Percentiles rank a stretch among this genome's conserved stretches.
Conservation (phyloP, 1,284 basidiomycete species). For the Ceratobasidium sp. region DNA sequence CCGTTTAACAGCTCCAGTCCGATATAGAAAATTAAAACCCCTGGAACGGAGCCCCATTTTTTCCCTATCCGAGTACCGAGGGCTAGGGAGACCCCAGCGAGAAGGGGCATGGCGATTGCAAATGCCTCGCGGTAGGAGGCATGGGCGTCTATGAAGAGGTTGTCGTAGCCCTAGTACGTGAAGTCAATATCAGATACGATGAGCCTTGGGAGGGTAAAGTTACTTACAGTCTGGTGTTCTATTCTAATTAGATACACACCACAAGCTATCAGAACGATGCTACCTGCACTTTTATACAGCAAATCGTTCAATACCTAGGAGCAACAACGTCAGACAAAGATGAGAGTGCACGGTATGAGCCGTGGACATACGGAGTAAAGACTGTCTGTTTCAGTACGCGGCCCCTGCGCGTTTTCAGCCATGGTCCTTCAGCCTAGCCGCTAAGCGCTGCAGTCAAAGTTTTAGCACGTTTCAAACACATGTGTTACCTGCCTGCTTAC, state of each 20-base stretch:
- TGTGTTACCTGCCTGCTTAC: no score
- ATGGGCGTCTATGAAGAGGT: neutral
- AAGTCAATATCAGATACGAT: neutral
- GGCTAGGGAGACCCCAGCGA: neutral
- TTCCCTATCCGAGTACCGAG: slow-evolving; percentile 4
- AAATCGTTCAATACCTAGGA: neutral
- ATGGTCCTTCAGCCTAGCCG: neutral
- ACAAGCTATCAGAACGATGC: neutral
- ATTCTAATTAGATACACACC: slow-evolving; percentile 14
- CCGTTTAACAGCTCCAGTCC: neutral
- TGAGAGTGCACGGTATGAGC: no score
- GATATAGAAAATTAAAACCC: neutral
- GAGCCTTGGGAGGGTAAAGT: neutral
- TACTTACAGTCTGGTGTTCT: slow-evolving; percentile 3
- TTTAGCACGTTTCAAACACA: slow-evolving; percentile 13
- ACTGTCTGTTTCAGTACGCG: neutral
- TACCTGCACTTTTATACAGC: neutral
- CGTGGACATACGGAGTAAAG: neutral
- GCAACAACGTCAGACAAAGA: no score
- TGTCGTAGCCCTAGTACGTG: slow-evolving; percentile 10
- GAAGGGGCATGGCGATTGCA: neutral
- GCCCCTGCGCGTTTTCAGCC: neutral
- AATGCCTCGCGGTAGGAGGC: neutral
- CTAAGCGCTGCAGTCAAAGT: no score
- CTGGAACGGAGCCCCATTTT: slow-evolving; percentile 3